Percentiles rank a stretch among this genome's conserved stretches.
Evolutionary conservation across 78 protist species (phyloP).

Genomic region (Anaeramoeba ignava): DNA sequence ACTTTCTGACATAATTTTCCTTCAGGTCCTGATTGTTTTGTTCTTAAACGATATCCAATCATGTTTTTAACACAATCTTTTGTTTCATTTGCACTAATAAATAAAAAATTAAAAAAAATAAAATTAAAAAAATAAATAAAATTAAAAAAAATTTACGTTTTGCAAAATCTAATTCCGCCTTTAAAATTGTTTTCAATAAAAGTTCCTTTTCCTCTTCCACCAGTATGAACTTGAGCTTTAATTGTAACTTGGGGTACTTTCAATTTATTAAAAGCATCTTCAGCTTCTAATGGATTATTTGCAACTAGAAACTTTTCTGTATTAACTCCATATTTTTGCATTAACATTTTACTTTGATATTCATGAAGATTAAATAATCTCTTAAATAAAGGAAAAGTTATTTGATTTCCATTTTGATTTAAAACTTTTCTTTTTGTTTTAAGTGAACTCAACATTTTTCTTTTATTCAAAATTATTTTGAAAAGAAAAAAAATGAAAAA

Average conservation of each 20-base stretch:
- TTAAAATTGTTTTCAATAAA: constrained; percentile 71
- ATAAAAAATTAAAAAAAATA: not conserved
- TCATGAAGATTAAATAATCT: constrained; percentile 68
- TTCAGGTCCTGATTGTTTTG: constrained; percentile 77
- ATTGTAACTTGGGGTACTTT: constrained; percentile 15
- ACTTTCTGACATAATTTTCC: constrained; percentile 66
- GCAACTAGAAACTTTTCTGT: constrained; percentile 41
- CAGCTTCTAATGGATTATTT: constrained; percentile 17
- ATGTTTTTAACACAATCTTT: too few relatives aligned
- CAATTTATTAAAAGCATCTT: not conserved
- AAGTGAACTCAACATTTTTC: too few relatives aligned
- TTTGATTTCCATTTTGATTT: too few relatives aligned
- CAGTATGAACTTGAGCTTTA: constrained; percentile 88
- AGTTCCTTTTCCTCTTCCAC: constrained; percentile 91
- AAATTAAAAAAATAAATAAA: too few relatives aligned
- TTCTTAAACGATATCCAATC: too few relatives aligned
- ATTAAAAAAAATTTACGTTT: constrained; percentile 18
- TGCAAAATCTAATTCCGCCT: constrained; percentile 77
- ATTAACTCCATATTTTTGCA: constrained; percentile 45
- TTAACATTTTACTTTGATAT: constrained; percentile 53
- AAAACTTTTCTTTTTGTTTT: too few relatives aligned
- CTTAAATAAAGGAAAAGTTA: too few relatives aligned
- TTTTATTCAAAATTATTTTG: too few relatives aligned
- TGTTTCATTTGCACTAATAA: not conserved
- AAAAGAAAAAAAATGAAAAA: too few relatives aligned